Percentiles rank a stretch among this genome's conserved stretches.
Evolutionary conservation across 108 stramenopile genomes (phyloP).

Genomic region (Pelagomonas calceolata): DNA sequence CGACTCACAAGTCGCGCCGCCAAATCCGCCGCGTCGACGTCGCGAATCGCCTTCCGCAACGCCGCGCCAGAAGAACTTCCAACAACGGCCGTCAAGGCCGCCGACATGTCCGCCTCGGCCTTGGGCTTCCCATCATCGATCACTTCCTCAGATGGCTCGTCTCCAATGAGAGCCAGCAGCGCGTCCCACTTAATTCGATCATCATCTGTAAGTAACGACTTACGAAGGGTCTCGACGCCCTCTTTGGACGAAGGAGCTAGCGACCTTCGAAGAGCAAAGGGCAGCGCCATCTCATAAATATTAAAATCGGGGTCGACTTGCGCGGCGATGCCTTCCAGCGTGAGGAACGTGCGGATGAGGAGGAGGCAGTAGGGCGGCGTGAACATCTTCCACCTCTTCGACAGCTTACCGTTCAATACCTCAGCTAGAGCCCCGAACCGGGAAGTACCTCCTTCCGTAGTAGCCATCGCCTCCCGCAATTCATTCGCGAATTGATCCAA

Average conservation of each 20-base stretch:
- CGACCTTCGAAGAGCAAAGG: constrained; percentile 19
- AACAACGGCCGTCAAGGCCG: neutral
- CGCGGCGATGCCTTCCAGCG: constrained; percentile 1
- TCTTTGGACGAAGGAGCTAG: constrained; percentile 13
- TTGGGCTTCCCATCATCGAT: neutral
- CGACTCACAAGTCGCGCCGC: neutral
- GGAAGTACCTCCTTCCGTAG: constrained; percentile 11
- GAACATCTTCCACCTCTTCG: constrained; percentile 11
- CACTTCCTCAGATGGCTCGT: neutral
- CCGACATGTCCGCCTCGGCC: neutral
- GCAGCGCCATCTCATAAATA: constrained; percentile 6
- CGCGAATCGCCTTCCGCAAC: neutral
- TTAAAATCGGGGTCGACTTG: constrained; percentile 1
- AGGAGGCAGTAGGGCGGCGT: constrained; percentile 13
- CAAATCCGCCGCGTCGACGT: neutral
- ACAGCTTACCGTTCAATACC: constrained; percentile 14
- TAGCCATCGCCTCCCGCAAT: constrained; percentile 6
- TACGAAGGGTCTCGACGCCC: constrained; percentile 10
- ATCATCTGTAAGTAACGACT: constrained; percentile 3
- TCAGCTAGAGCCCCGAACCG: constrained; percentile 18
- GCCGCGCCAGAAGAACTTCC: neutral
- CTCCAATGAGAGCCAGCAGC: constrained; percentile 5
- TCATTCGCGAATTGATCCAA: constrained; percentile 1
- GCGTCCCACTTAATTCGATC: constrained; percentile 14
- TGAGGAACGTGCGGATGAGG: constrained; percentile 5